phyloP scores from a whole-genome alignment of 768 basidiomycete species.

The Lentinula lateritia region DNA sequence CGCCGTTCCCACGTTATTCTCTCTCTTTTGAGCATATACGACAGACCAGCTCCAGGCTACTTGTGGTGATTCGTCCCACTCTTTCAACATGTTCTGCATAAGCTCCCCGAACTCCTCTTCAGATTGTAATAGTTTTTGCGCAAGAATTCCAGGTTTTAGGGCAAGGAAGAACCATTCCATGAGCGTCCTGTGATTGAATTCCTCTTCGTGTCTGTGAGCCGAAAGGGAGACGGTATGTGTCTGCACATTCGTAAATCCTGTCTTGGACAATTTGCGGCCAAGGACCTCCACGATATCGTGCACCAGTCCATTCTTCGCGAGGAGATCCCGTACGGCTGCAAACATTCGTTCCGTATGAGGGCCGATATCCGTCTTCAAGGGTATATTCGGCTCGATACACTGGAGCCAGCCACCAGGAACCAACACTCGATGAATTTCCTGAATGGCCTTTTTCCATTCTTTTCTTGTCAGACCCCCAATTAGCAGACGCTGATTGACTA shows the following conservation, averaged over 20 bases:
- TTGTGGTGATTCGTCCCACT: slow-evolving; percentile 4
- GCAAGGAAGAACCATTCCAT: slow-evolving; percentile 1
- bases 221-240: not conserved
- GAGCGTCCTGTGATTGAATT: not conserved
- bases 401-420: slow-evolving; percentile 26
- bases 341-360: not conserved
- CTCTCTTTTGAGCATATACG: slow-evolving; percentile 2
- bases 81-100: not conserved
- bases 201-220: not conserved
- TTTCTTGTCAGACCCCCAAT: slow-evolving; percentile 19
- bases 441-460: slow-evolving; percentile 20
- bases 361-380: not conserved
- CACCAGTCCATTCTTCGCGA: not conserved
- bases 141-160: not conserved
- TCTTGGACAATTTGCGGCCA: not conserved
- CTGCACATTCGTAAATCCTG: not conserved
- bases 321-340: not conserved
- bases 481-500: slow-evolving; percentile 27
- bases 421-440: slow-evolving; percentile 25
- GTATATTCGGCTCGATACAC: slow-evolving; percentile 17
- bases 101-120: slow-evolving; percentile 5
- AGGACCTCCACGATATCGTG: not conserved
- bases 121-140: not conserved
- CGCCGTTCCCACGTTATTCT: not conserved
- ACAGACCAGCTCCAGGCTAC: slow-evolving; percentile 3